Base-by-base conservation (phyloP, 2,329 filamentous ascomycete species). In the Phoma herbarum region DNA sequence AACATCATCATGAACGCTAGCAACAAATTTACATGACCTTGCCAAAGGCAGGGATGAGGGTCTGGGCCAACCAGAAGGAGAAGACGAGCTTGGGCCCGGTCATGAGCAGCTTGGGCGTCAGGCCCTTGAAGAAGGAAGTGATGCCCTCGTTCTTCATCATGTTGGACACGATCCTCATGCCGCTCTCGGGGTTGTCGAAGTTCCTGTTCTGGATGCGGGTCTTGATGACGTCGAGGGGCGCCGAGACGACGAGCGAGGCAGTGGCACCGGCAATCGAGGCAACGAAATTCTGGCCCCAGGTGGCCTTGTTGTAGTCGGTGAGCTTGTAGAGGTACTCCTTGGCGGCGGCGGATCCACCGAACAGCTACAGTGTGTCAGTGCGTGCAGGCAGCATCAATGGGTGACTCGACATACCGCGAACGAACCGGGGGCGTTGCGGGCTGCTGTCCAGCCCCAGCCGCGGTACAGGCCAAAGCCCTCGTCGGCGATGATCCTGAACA, bases 21-120 rank as follows among this genome's bases (percentile, higher is more conserved):
- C 50, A 60, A 49, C 47, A 43, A 53, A 43, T 60, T 67, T 83
- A 87, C 77, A 88, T 80, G 59, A 88, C 76, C 78, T 88, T 87
- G 73, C 87, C 91, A 79, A 98, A 98, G 37, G 93, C 90, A 50
- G 95, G 95, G 75, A 99, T 99, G 72, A 99, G 84, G 28, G 95
- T 98, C 84, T 99, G 95, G 57, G 95, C 95, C 75, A 99, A 88
- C 95, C 95, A 99, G 88, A 99, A 99, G 61, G 93, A 97, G 84
- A 99, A 99, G 63, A 98, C 95, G 61, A 99, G 86, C 86, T 99
- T 99, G 64, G 95, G 95, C 23, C 95, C 96, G 16, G 95, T 99
- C 95, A 99, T 99, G 74, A 99, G 86, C 65, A 99, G 88, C 90
- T 99, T 99, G 63, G 95, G 95, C 48, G 93, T 90, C 65, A 99